phyloP scores from a whole-genome alignment of 768 basidiomycete species.

The Hydnum rufescens region DNA sequence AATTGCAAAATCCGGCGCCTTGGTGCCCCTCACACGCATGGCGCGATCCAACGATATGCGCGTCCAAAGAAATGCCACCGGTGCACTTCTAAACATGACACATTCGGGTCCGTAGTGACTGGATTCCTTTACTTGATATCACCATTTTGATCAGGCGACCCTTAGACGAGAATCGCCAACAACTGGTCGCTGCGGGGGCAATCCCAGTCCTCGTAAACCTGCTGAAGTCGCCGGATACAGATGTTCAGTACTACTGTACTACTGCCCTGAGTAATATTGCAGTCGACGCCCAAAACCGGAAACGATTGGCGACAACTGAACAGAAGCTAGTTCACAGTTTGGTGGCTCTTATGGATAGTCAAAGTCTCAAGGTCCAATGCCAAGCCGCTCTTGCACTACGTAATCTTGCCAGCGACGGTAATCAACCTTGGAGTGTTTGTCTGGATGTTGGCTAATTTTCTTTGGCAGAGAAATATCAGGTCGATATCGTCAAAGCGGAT shows the following conservation, averaged over 20 bases:
- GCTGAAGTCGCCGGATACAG: slow-evolving; percentile 91
- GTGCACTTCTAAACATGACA: slow-evolving; percentile 96
- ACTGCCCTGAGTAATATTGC: slow-evolving; percentile 97
- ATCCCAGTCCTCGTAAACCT: slow-evolving; percentile 93
- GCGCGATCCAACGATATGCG: slow-evolving; percentile 98
- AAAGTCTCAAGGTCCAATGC: slow-evolving; percentile 95
- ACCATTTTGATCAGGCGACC: slow-evolving; percentile 19
- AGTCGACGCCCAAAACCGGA: slow-evolving; percentile 82
- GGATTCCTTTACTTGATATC: background rate
- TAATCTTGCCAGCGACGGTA: slow-evolving; percentile 94
- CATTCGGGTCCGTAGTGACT: slow-evolving; percentile 58
- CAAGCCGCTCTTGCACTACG: slow-evolving; percentile 91
- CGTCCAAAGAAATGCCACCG: slow-evolving; percentile 95
- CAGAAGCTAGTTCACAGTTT: slow-evolving; percentile 87
- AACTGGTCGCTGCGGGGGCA: slow-evolving; percentile 94
- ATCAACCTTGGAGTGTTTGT: background rate
- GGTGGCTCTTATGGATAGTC: slow-evolving; percentile 90
- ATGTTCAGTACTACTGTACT: slow-evolving; percentile 99
- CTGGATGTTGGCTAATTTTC: background rate
- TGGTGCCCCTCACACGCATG: slow-evolving; percentile 87
- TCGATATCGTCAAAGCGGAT: slow-evolving; percentile 93
- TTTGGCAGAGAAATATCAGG: slow-evolving; percentile 79
- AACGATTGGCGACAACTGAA: slow-evolving; percentile 85
- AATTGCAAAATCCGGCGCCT: slow-evolving; percentile 97
- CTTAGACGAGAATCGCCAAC: slow-evolving; percentile 98